Evolutionary conservation across 2,329 filamentous ascomycete genomes (phyloP), one percentile per base, ranked within the genome.

Genomic region (Plenodomus tracheiphilus): DNA sequence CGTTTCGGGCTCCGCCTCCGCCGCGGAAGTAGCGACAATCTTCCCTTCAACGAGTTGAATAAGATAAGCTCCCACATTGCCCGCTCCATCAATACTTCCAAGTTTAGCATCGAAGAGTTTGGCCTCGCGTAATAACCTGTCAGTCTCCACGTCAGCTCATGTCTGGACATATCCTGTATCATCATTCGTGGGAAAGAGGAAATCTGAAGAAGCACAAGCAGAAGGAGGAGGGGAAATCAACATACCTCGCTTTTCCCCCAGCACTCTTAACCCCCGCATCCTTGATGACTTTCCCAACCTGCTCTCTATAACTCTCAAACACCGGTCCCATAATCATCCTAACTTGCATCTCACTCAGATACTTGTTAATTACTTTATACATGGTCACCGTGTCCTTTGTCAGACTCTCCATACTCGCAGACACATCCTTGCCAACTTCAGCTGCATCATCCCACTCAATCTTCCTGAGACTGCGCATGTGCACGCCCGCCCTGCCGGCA

Each of bases 241-340:
- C 83, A 66, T 78, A 92, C 88, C 88, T 87, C 62, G 86, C 80
- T 61, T 87, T 85, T 3, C 89, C 91, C 43, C 76, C 75, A 56
- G 84, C 81, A 6, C 84, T 90, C 71, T 81, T 84, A 18, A 91
- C 78, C 21, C 79, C 76, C 18, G 86, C 82, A 35, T 84, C 85
- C 37, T 80, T 75, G 58, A 94, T 86, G 10, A 87, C 87, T 56
- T 81, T 82, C 16, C 87, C 85, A 69, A 94, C 86, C 64, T 93
- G 88, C 47, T 89, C 86, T 63, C 85, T 85, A 71, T 96, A 96
- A 68, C 84, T 90, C 32, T 81, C 78, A 71, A 95, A 95, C 1
- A 97, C 91, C 1, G 89, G 88, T 17, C 80, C 77, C 89, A 96
- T 96, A 63, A 97, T 96, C 75, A 89, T 84, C 45, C 82, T 80